Percentiles rank a stretch among this genome's conserved stretches.
phyloP scores from a whole-genome alignment of 2,329 filamentous ascomycete species.

The Mollisiaceae sp. region DNA sequence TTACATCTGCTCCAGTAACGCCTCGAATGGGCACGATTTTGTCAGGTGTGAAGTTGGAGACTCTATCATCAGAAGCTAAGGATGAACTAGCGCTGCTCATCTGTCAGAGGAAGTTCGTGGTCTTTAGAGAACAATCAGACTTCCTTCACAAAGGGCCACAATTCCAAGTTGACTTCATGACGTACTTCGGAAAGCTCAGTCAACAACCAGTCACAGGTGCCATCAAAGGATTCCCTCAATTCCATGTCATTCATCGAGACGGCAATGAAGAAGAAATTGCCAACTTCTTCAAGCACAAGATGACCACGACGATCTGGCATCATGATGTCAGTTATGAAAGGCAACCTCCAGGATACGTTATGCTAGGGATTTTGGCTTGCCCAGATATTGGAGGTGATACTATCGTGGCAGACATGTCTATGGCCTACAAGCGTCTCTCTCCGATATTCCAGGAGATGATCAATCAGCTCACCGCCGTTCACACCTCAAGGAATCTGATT shows the following conservation, averaged over 20 bases:
- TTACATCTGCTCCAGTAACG: constrained; percentile 62
- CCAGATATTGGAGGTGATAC: constrained; percentile 70
- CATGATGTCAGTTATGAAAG: constrained; percentile 72
- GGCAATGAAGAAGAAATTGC: constrained; percentile 61
- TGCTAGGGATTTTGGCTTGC: constrained; percentile 56
- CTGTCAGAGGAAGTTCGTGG: constrained; percentile 47
- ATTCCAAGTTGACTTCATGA: constrained; percentile 64
- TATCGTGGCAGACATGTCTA: constrained; percentile 72
- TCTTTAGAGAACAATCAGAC: constrained; percentile 58
- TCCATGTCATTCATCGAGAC: constrained; percentile 72
- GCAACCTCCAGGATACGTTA: constrained; percentile 72
- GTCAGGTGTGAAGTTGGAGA: constrained; percentile 46
- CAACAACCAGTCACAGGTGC: constrained; percentile 73
- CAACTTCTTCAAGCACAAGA: constrained; percentile 67
- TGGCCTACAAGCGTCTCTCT: constrained; percentile 58
- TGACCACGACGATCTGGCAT: constrained; percentile 70
- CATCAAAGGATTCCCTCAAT: constrained; percentile 59
- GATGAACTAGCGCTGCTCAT: constrained; percentile 51
- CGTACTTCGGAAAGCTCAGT: constrained; percentile 68
- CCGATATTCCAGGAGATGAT: constrained; percentile 44
- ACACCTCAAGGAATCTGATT: constrained; percentile 59
- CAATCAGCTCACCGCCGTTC: constrained; percentile 69
- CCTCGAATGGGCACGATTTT: constrained; percentile 50
- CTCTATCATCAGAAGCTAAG: constrained; percentile 45
- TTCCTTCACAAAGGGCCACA: constrained; percentile 61